A percentile compares a stretch with the other conserved stretches of the same genome.
Evolutionary conservation across 345 rosid genomes (phyloP).

Genomic region (Citropsis articulata): DNA sequence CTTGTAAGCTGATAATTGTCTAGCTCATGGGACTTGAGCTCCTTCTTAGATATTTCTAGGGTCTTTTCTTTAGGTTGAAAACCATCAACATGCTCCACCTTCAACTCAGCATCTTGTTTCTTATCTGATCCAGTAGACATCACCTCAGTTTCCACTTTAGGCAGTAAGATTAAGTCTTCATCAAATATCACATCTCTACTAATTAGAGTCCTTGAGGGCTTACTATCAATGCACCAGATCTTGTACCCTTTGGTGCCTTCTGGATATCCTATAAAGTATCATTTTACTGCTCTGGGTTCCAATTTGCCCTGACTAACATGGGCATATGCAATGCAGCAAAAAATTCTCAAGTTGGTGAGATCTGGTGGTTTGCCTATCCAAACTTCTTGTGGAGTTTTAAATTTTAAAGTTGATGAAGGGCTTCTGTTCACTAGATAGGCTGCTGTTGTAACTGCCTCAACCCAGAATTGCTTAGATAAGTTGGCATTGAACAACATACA

Average conservation of each 20-base stretch:
- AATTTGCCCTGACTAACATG: not conserved
- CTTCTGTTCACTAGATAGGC: not conserved
- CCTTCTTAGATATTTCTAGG: rapidly evolving
- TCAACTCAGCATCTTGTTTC: too few species aligned
- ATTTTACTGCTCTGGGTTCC: not conserved
- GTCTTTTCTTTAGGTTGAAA: too few species aligned
- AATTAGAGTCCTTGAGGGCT: too few species aligned
- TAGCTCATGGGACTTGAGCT: too few species aligned
- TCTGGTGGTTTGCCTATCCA: not conserved
- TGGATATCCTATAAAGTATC: not conserved
- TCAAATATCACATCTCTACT: too few species aligned
- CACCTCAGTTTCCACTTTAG: too few species aligned
- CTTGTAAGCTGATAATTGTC: too few species aligned
- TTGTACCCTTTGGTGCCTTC: not conserved
- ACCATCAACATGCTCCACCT: too few species aligned
- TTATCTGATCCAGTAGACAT: too few species aligned
- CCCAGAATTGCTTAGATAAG: rapidly evolving
- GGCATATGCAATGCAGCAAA: not conserved
- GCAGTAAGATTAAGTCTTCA: rapidly evolving
- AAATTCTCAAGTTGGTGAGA: not conserved
- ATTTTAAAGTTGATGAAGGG: not conserved
- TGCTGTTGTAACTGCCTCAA: not conserved
- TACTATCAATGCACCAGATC: rapidly evolving
- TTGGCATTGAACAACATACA: not conserved
- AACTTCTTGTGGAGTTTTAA: rapidly evolving